Evolutionary conservation across 2,329 filamentous ascomycete species (phyloP).

Genomic region (Neurospora sp.): DNA sequence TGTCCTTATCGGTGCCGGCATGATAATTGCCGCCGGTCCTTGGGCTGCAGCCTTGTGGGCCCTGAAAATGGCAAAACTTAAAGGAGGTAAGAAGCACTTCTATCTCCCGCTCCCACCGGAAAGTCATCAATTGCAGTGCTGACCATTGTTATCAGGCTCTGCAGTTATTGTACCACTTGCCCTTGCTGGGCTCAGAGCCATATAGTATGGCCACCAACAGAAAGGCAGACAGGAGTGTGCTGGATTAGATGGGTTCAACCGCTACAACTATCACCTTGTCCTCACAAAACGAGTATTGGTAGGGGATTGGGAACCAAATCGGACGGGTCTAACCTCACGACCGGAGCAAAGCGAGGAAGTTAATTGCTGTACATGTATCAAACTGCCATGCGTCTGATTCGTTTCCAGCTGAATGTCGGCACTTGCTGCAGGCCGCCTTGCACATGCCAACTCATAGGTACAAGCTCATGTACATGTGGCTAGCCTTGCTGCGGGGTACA

Average conservation of each 20-base stretch:
- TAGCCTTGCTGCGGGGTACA: neutral
- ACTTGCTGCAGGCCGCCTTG: neutral
- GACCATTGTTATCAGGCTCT: neutral
- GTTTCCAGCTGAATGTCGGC: neutral
- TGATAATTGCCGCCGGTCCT: neutral
- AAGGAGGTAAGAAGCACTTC: neutral
- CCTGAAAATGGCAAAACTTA: neutral
- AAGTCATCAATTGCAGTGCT: neutral
- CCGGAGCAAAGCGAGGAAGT: neutral
- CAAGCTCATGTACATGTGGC: neutral
- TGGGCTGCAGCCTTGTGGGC: too few species aligned
- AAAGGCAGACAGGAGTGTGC: neutral
- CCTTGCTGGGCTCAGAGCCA: neutral
- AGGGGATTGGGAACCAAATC: too few species aligned
- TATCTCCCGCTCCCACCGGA: neutral
- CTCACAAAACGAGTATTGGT: neutral
- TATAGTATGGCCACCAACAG: neutral
- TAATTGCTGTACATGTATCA: neutral
- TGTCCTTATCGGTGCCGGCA: neutral
- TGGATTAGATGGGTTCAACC: neutral
- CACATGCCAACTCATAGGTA: neutral
- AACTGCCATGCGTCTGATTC: neutral
- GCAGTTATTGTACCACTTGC: neutral
- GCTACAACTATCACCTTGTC: neutral
- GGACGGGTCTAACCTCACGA: too few species aligned